Base-by-base conservation (phyloP, 177 flowering plant species). In the Telopea speciosissima region DNA sequence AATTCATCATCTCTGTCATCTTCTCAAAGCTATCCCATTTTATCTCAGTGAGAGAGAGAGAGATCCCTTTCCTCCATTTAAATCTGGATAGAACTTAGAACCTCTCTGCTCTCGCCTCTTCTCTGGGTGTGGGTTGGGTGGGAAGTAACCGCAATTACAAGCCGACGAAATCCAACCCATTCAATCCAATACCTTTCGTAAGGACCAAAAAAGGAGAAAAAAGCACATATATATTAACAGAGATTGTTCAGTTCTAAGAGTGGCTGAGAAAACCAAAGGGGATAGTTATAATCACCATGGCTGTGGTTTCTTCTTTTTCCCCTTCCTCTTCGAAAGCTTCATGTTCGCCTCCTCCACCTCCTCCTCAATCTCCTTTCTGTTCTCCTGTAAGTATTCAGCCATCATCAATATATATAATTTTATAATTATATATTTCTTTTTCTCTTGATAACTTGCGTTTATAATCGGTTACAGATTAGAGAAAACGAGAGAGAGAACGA, bases 361-460 rank as follows among this genome's bases (percentile, higher is more conserved):
- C 81, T 63, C 83, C 70, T 62, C 87, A 74, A 2, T 76, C 85
- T 36, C 77, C 85, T 23, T 79, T 66, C 25, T 85, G 82, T 83
- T 78, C 85, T 52, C 85, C 95, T 62, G 95, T 88, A 78, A 84
- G 84, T 82, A 25, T n/a, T 5, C 54, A 61, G 1, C 65, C 65
- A 62, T 16, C 5, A 0, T 14, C 6, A n/a, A n/a, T n/a, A n/a
- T n/a, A n/a, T n/a, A n/a, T n/a, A n/a, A n/a, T n/a, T n/a, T n/a
- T 25, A 26, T 40, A 5, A 56, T 61, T 69, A n/a, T 79, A 5
- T 23, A 24, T 56, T 52, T 17, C 3, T 28, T 36, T 69, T 19
- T 40, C 66, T 56, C 17, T n/a, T 68, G n/a, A 7, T 0, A 54
- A 68, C 56, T 22, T 65, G 64, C 14, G 14, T 52, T 68, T 40